phyloP scores from a whole-genome alignment of 2,329 filamentous ascomycete genomes.

The Macrophomina phaseolina region DNA sequence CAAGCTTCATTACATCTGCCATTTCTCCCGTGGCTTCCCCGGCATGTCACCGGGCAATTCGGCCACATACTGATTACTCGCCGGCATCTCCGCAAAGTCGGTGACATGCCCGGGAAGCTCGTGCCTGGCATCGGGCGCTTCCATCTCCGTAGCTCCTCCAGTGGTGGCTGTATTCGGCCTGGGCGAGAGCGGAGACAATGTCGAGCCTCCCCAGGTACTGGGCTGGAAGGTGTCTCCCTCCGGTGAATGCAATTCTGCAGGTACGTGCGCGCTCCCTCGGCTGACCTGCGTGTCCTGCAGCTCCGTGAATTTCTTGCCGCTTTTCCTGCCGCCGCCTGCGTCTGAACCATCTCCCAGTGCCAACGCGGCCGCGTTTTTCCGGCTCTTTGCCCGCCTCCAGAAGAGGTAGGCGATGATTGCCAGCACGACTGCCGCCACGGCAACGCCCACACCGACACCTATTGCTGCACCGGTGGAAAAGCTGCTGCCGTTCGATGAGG shows the following conservation, averaged over 20 bases:
- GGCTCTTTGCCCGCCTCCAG: not conserved
- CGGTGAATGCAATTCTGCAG: not conserved
- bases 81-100: conserved; percentile 16
- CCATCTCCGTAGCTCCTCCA: not conserved
- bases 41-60: conserved; percentile 8
- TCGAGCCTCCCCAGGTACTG: conserved; percentile 2
- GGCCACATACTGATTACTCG: conserved; percentile 3
- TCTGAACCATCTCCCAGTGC: too few relatives aligned
- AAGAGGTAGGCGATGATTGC: conserved; percentile 1
- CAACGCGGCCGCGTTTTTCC: not conserved
- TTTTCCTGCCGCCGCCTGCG: not conserved
- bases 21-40: not conserved
- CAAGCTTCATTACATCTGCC: not conserved
- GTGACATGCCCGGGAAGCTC: conserved; percentile 1
- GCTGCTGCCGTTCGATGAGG: not conserved
- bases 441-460: conserved; percentile 26
- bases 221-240: conserved; percentile 4
- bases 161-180: not conserved
- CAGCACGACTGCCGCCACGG: not conserved
- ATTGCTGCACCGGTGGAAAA: conserved; percentile 23
- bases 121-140: conserved; percentile 1
- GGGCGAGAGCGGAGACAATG: conserved; percentile 1
- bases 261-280: not conserved
- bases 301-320: conserved; percentile 1
- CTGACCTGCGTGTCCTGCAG: conserved; percentile 5